phyloP scores from a whole-genome alignment of 2,329 filamentous ascomycete species.

The Colletotrichum echinochloae region DNA sequence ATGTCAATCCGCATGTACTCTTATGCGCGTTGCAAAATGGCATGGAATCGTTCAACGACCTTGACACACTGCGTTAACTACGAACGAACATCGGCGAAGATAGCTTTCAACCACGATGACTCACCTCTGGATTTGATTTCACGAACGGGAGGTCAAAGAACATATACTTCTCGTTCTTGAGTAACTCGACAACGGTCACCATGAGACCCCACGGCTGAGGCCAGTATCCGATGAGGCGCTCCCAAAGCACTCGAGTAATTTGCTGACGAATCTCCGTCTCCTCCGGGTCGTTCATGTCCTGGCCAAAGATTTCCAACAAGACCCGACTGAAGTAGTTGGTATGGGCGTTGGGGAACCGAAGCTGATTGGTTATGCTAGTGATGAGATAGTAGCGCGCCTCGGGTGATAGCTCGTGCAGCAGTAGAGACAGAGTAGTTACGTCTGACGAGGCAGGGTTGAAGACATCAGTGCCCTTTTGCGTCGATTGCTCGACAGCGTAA shows the following conservation, averaged over 20 bases:
- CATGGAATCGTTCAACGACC: constrained; percentile 42
- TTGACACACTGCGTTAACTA: neutral
- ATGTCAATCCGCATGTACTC: neutral
- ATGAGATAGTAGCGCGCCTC: constrained; percentile 89
- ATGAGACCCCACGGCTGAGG: constrained; percentile 97
- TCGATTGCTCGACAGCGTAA: constrained; percentile 72
- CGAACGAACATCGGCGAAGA: neutral
- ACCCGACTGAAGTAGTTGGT: constrained; percentile 94
- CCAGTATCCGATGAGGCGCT: constrained; percentile 88
- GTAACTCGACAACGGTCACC: constrained; percentile 86
- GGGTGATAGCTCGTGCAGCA: constrained; percentile 79
- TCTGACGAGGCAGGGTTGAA: constrained; percentile 76
- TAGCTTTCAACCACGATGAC: constrained; percentile 40
- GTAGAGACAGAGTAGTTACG: constrained; percentile 78
- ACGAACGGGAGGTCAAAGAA: constrained; percentile 96
- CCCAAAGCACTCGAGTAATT: constrained; percentile 88
- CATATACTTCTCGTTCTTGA: constrained; percentile 90
- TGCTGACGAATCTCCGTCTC: constrained; percentile 88
- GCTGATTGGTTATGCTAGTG: constrained; percentile 87
- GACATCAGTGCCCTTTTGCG: constrained; percentile 69
- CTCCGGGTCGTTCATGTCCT: constrained; percentile 78
- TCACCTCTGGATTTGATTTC: constrained; percentile 88
- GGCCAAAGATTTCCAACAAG: constrained; percentile 85
- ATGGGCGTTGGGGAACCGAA: constrained; percentile 88
- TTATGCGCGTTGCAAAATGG: constrained; percentile 31